Conservation (phyloP, 2,329 filamentous ascomycete species). For the Arthroderma sp. region DNA sequence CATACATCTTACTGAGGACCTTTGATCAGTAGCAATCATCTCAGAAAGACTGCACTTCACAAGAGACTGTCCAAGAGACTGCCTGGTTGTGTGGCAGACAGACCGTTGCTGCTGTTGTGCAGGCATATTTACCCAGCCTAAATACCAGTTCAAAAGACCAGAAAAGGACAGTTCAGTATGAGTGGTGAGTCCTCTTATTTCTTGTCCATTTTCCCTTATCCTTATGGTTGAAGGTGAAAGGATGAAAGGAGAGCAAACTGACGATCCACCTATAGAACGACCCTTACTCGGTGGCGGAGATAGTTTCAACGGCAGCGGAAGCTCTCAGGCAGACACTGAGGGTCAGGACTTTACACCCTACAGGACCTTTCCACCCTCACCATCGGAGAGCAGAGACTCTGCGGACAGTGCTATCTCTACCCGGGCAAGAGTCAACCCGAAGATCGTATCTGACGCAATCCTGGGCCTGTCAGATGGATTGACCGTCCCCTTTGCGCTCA, state of each 20-base stretch:
- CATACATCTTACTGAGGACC: too few species aligned
- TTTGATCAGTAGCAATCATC: too few species aligned
- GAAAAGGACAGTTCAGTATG: not conserved
- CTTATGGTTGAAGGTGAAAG: too few species aligned
- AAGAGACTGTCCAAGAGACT: not conserved
- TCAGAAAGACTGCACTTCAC: too few species aligned
- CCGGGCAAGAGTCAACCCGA: slow-evolving; percentile 29
- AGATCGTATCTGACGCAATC: slow-evolving; percentile 37
- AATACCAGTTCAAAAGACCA: not conserved
- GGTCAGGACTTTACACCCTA: not conserved
- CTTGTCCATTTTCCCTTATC: not conserved
- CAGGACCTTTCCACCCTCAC: slow-evolving; percentile 1
- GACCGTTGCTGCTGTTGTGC: too few species aligned
- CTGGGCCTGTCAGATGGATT: slow-evolving; percentile 34
- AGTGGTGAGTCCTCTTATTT: not conserved
- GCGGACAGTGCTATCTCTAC: slow-evolving; percentile 7
- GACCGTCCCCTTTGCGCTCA: slow-evolving; percentile 35
- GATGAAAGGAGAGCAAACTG: not conserved
- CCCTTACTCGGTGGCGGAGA: not conserved
- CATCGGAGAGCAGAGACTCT: not conserved
- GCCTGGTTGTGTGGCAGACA: not conserved
- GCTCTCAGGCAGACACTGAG: not conserved
- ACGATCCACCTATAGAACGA: not conserved
- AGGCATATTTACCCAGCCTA: not conserved
- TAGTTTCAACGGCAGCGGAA: not conserved